These are phyloP conservation scores for Byssochlamys sp. DNA, from an alignment of 2,329 filamentous ascomycete species.

Conservation along the genomic window DNA sequence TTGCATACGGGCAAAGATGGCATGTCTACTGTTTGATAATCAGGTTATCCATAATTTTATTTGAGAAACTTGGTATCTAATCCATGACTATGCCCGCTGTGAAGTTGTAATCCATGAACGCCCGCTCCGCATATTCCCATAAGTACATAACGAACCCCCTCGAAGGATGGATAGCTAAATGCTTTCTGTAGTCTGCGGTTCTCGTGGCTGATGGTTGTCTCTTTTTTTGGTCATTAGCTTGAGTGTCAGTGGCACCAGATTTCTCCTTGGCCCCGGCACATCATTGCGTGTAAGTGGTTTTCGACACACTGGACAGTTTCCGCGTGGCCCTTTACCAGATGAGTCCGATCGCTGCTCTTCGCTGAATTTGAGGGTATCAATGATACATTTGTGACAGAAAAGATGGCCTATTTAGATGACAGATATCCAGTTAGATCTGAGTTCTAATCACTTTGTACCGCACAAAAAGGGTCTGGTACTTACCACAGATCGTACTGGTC, in stretches of 20 bases:
- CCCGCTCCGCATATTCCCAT: not conserved
- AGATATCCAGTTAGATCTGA: not conserved
- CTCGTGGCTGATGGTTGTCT: not conserved
- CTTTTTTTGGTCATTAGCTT: slow-evolving; percentile 26
- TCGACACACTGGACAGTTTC: slow-evolving; percentile 38
- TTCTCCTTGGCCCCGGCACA: slow-evolving; percentile 22
- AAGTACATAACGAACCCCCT: not conserved
- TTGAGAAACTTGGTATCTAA: not conserved
- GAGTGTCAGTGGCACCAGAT: slow-evolving; percentile 30
- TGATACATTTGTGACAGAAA: slow-evolving; percentile 55
- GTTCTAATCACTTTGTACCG: not conserved
- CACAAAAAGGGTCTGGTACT: slow-evolving; percentile 12
- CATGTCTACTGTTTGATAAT: not conserved
- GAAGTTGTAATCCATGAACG: not conserved
- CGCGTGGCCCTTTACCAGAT: slow-evolving; percentile 22
- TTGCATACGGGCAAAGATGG: not conserved
- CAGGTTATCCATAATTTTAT: not conserved
- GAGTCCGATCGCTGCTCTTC: slow-evolving; percentile 38
- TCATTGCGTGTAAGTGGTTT: slow-evolving; percentile 32
- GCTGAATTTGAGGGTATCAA: slow-evolving; percentile 49
- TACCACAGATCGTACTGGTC: slow-evolving; percentile 53
- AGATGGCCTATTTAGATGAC: slow-evolving; percentile 43
- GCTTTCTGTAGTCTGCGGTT: not conserved
- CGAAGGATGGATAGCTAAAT: not conserved
- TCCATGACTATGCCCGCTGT: not conserved